Evolutionary conservation across 768 basidiomycete genomes (phyloP).

Genomic region (Pleurotus cornucopiae): DNA sequence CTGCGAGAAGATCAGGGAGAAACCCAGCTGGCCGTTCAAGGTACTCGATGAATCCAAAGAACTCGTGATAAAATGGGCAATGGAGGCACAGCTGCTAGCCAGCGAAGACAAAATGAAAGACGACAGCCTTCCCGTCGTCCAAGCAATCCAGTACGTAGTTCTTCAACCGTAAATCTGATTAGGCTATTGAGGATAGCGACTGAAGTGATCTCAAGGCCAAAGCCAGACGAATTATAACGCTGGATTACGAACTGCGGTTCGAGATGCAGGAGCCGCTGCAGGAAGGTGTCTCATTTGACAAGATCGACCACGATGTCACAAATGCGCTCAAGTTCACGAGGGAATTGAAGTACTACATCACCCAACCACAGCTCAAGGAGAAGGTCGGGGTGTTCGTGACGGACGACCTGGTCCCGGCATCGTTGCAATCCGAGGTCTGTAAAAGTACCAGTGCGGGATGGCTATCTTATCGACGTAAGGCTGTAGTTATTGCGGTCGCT

Average conservation of each 20-base stretch:
- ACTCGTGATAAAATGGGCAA: background rate
- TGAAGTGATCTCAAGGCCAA: background rate
- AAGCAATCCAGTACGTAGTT: background rate
- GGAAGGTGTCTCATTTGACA: background rate
- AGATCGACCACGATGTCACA: background rate
- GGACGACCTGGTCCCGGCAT: slow-evolving; percentile 10
- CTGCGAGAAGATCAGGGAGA: background rate
- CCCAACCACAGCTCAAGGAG: background rate
- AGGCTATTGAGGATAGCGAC: background rate
- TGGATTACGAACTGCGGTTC: too few species aligned
- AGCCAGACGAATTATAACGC: background rate
- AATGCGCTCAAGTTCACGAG: background rate
- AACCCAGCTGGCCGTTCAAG: background rate
- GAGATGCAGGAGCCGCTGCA: background rate
- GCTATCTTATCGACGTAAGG: background rate
- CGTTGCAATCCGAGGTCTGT: slow-evolving; percentile 11
- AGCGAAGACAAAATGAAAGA: background rate
- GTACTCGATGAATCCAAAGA: background rate
- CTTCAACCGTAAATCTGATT: background rate
- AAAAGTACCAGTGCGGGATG: background rate
- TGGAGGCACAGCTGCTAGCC: background rate
- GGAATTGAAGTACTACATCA: background rate
- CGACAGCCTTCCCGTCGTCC: background rate
- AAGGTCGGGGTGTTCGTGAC: slow-evolving; percentile 6
- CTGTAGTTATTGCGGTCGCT: background rate